Evolutionary conservation across 2,329 filamentous ascomycete genomes (phyloP).

Genomic region (Trichophyton equinum): DNA sequence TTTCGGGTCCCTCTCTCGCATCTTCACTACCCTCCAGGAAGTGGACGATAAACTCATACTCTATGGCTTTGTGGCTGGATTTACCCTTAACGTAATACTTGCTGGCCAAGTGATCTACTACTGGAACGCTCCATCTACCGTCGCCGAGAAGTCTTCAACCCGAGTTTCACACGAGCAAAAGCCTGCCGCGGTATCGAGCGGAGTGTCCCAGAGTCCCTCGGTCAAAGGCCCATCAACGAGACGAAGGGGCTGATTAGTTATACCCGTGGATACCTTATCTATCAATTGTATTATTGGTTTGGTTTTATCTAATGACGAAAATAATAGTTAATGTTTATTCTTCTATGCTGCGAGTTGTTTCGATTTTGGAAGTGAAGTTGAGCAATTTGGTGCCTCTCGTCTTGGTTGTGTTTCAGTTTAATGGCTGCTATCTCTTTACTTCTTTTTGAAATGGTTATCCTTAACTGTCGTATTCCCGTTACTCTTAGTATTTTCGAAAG

Average conservation of each 20-base stretch:
- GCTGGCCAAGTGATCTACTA: slow-evolving; percentile 90
- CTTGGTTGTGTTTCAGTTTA: too few species aligned
- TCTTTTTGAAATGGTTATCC: neutral
- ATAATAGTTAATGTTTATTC: neutral
- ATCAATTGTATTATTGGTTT: neutral
- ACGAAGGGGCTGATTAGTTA: slow-evolving; percentile 35
- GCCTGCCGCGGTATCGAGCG: slow-evolving; percentile 27
- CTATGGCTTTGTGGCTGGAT: slow-evolving; percentile 86
- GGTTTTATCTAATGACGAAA: neutral
- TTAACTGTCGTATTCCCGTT: neutral
- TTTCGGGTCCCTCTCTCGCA: slow-evolving; percentile 76
- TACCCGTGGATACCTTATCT: neutral
- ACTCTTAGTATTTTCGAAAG: neutral
- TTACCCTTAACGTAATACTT: slow-evolving; percentile 75
- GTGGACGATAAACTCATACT: slow-evolving; percentile 94
- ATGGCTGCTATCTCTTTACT: too few species aligned
- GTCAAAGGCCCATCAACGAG: slow-evolving; percentile 44
- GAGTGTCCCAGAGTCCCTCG: slow-evolving; percentile 30
- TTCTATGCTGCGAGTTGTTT: neutral
- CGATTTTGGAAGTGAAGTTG: neutral
- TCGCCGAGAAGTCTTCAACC: slow-evolving; percentile 14
- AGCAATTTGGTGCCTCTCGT: too few species aligned
- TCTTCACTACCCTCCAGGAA: slow-evolving; percentile 96
- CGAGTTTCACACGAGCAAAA: slow-evolving; percentile 18
- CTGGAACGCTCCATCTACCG: slow-evolving; percentile 55